Evolutionary conservation across 331 rosid genomes (phyloP).

Genomic region (Acacia concinna): DNA sequence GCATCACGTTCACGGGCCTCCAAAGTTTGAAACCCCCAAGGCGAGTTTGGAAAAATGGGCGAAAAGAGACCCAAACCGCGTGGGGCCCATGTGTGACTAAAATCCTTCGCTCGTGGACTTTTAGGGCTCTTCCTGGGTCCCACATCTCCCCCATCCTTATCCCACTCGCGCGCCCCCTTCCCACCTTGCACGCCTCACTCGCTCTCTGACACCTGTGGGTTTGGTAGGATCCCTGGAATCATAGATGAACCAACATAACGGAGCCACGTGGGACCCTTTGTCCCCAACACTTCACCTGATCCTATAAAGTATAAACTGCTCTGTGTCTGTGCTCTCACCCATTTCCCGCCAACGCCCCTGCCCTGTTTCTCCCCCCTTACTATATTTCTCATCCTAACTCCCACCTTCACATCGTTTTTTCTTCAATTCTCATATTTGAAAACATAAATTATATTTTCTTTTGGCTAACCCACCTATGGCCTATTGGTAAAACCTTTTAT

Average conservation of each 20-base stretch:
- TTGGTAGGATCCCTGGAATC: slow-evolving; percentile 1
- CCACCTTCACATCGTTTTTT: no score
- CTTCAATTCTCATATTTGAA: no score
- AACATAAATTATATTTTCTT: no score
- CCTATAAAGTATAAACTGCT: slow-evolving; percentile 41
- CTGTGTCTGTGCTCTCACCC: slow-evolving; percentile 36
- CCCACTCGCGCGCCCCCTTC: not conserved
- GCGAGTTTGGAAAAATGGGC: not conserved
- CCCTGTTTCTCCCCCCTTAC: no score
- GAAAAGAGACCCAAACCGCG: slow-evolving; percentile 33
- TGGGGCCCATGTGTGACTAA: slow-evolving; percentile 38
- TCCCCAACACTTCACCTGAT: slow-evolving; percentile 40
- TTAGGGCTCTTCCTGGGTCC: not conserved
- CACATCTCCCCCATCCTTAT: not conserved
- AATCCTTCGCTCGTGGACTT: slow-evolving; percentile 32
- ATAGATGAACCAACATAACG: not conserved
- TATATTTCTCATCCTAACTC: no score
- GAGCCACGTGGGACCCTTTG: slow-evolving; percentile 42
- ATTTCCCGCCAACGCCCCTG: slow-evolving; percentile 47
- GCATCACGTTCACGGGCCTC: not conserved
- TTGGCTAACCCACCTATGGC: no score
- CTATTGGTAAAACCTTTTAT: no score
- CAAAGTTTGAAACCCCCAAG: not conserved
- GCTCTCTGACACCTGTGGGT: not conserved
- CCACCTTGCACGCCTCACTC: not conserved